A percentile compares a stretch with the other conserved stretches of the same genome.
phyloP scores from a whole-genome alignment of 352 stramenopile genomes.

The Phytophthora chlamydospora region DNA sequence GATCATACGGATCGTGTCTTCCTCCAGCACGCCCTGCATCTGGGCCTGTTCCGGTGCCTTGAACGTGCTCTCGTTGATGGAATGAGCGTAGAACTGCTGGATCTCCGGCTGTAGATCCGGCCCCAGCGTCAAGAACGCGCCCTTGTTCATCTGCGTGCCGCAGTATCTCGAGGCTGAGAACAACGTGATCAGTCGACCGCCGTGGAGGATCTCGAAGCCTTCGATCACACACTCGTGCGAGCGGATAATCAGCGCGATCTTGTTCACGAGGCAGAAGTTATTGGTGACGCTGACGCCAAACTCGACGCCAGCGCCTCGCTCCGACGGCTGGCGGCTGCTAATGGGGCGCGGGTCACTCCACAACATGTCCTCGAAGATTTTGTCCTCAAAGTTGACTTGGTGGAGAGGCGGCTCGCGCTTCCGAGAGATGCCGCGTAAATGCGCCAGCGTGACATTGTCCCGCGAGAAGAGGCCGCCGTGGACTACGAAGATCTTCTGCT shows the following conservation, averaged over 20 bases:
- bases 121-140: constrained; percentile 91
- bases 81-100: constrained; percentile 94
- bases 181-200: constrained; percentile 90
- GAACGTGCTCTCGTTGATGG: constrained; percentile 84
- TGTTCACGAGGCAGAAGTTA: constrained; percentile 94
- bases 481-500: constrained; percentile 94
- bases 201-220: constrained; percentile 92
- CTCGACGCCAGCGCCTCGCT: constrained; percentile 91
- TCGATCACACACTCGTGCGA: constrained; percentile 94
- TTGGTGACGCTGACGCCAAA: constrained; percentile 94
- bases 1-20: constrained; percentile 93
- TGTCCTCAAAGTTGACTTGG: constrained; percentile 88
- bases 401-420: constrained; percentile 93
- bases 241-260: constrained; percentile 92
- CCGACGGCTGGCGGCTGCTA: constrained; percentile 71
- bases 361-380: constrained; percentile 94
- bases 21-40: constrained; percentile 84
- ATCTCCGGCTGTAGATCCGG: constrained; percentile 93
- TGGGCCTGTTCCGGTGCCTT: constrained; percentile 66
- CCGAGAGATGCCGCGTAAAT: constrained; percentile 90
- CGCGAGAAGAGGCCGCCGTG: constrained; percentile 94
- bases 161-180: constrained; percentile 94
- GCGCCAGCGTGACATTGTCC: constrained; percentile 90
- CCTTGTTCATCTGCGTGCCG: constrained; percentile 93
- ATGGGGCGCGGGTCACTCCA: constrained; percentile 92